These are phyloP conservation scores for Salvia rosmarinus DNA, from an alignment of 257 asterid species.

Conservation along the genomic window DNA sequence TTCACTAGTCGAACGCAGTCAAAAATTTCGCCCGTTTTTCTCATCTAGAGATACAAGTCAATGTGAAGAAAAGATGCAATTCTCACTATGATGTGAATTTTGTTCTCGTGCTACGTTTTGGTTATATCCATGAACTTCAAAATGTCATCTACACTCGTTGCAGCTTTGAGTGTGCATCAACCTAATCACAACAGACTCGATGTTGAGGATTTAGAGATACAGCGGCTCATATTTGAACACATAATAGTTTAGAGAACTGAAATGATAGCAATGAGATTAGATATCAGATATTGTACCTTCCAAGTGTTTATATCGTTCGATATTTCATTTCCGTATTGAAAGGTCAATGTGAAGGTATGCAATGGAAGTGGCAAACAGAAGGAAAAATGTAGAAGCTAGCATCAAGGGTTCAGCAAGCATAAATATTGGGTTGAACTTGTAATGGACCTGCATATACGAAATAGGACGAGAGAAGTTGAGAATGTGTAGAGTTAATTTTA, in stretches of 20 bases:
- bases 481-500: neutral
- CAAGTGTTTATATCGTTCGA: conserved; percentile 28
- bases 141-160: conserved; percentile 27
- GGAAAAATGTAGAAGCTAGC: conserved; percentile 76
- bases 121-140: conserved; percentile 27
- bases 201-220: neutral
- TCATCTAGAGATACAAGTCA: conserved; percentile 24
- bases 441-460: conserved; percentile 73
- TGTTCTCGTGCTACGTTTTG: conserved; percentile 22
- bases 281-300: conserved; percentile 47
- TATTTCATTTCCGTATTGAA: conserved; percentile 63
- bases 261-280: neutral
- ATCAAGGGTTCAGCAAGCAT: conserved; percentile 99
- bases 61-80: conserved; percentile 14
- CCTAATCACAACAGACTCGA: conserved; percentile 6
- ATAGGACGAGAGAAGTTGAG: neutral
- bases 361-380: conserved; percentile 64
- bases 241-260: neutral
- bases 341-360: conserved; percentile 88
- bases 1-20: conserved; percentile 26
- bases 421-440: conserved; percentile 78
- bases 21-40: conserved; percentile 13
- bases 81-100: conserved; percentile 24
- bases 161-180: conserved; percentile 32
- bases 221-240: neutral